Conservation (phyloP, 371 early-diverging fungal genomes). For the Apophysomyces ossiformis region DNA sequence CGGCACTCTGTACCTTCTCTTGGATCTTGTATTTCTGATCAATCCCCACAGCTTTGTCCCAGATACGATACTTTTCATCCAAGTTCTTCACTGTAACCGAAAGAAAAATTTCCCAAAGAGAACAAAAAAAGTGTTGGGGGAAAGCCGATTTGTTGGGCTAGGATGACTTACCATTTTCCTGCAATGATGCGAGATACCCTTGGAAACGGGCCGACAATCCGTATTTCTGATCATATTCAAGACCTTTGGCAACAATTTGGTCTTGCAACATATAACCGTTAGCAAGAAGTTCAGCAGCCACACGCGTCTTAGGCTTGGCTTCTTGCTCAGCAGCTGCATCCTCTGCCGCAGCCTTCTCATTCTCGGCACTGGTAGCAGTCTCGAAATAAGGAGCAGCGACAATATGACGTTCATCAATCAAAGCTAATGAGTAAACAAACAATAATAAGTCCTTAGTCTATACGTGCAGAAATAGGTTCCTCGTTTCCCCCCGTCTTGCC, state of each 20-base stretch:
- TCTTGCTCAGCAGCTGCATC: slow-evolving; percentile 45
- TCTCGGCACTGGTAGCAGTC: slow-evolving; percentile 19
- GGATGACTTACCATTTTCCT: slow-evolving; percentile 34
- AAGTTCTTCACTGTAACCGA: slow-evolving; percentile 45
- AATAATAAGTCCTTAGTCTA: background rate
- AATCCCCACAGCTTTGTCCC: slow-evolving; percentile 56
- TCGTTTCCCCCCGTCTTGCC: no score
- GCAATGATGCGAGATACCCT: slow-evolving; percentile 32
- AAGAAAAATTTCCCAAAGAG: background rate
- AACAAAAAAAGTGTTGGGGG: background rate
- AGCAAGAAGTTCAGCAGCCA: slow-evolving; percentile 69
- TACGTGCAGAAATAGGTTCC: no score
- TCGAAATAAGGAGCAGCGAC: slow-evolving; percentile 62
- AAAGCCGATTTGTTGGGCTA: background rate
- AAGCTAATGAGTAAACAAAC: slow-evolving; percentile 38
- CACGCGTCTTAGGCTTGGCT: slow-evolving; percentile 60
- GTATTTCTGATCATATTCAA: slow-evolving; percentile 63
- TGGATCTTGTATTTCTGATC: slow-evolving; percentile 64
- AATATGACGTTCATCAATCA: slow-evolving; percentile 68
- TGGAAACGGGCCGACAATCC: slow-evolving; percentile 39
- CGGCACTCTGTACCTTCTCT: slow-evolving; percentile 57
- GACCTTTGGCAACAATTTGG: slow-evolving; percentile 63
- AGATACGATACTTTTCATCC: slow-evolving; percentile 64
- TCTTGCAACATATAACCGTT: slow-evolving; percentile 64
- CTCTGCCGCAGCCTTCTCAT: slow-evolving; percentile 25